A percentile compares a stretch with the other conserved stretches of the same genome.
Conservation (phyloP, 352 stramenopile genomes). For the Globisporangium apiculatum region DNA sequence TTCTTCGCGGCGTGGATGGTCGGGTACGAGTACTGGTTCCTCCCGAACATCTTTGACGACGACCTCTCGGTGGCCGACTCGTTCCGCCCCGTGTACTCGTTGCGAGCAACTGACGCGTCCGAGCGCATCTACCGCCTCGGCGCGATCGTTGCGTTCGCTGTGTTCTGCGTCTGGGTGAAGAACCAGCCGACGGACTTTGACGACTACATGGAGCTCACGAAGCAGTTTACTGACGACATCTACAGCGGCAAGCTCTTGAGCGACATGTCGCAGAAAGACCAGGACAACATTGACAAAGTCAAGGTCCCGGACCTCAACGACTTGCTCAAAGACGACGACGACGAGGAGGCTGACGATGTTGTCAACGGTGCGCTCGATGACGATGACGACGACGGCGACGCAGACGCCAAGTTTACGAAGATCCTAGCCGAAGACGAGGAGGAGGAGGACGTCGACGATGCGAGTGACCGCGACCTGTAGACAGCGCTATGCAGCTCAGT, state of each 20-base stretch:
- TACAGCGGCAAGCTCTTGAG: constrained; percentile 98
- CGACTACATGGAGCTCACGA: constrained; percentile 97
- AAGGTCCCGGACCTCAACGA: constrained; percentile 87
- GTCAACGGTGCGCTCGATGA: constrained; percentile 54
- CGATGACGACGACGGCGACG: constrained; percentile 41
- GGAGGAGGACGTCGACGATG: constrained; percentile 33
- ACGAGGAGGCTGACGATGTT: constrained; percentile 52
- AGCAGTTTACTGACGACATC: constrained; percentile 99
- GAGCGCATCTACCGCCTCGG: constrained; percentile 94
- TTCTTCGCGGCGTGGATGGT: constrained; percentile 96
- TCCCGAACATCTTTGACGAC: constrained; percentile 99
- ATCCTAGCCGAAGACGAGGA: constrained; percentile 60
- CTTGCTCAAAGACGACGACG: constrained; percentile 77
- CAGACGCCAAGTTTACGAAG: constrained; percentile 70
- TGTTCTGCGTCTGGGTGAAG: constrained; percentile 97
- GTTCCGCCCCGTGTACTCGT: constrained; percentile 95
- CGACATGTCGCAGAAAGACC: constrained; percentile 96
- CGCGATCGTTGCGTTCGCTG: constrained; percentile 89
- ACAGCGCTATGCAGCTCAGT: neutral
- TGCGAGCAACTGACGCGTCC: constrained; percentile 72
- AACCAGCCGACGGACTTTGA: constrained; percentile 99
- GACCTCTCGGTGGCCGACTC: constrained; percentile 96
- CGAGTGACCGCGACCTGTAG: constrained; percentile 72
- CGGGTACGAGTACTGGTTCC: constrained; percentile 97
- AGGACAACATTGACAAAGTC: constrained; percentile 97